Evolutionary conservation across 805 yeast species (phyloP), one percentile per base, ranked within the genome.

Genomic region (Suhomyces tanzawaensis): DNA sequence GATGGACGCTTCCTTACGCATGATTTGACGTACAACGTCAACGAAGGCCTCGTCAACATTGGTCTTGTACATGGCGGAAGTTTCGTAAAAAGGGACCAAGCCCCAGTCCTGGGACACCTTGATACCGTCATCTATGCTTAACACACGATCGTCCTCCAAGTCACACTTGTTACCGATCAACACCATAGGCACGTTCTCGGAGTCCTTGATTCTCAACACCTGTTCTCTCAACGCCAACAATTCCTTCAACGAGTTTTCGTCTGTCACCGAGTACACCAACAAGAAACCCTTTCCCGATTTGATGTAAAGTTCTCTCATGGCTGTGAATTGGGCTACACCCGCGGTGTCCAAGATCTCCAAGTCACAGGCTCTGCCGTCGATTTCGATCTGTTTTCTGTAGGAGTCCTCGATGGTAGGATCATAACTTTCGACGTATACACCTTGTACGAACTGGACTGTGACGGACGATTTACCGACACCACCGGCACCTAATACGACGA

Each of bases 321-420:
- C 96, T 0, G 95, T 86, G 68, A 88, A 91, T 64, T 90, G 97
- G 16, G 96, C 81, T 21, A 77, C 79, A 21, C 82, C 82, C 0
- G 82, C 82, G 2, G 82, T 77, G 51, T 77, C 82, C 45, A 77
- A 64, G 35, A 66, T 67, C 63, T 91, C 96, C 50, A 91, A 69
- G 47, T 85, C 86, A 55, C 93, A 86, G 4, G 87, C 81, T 48
- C 91, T 77, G 23, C 89, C 95, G 59, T 91, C 96, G 24, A 91
- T 81, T 52, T 83, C 89, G 41, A 88, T 79, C 48, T 86, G 90
- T 56, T 88, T 90, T 32, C 95, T 71, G 62, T 91, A 93, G 1
- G 96, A 87, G 56, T 91, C 98, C 58, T 91, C 99, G 47, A 91
- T 93, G 7, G 99, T 93, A 7, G 99, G 98, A 55, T 91, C 98